Base-by-base conservation (phyloP, 2,329 filamentous ascomycete species). In the Plectosphaerella plurivora region DNA sequence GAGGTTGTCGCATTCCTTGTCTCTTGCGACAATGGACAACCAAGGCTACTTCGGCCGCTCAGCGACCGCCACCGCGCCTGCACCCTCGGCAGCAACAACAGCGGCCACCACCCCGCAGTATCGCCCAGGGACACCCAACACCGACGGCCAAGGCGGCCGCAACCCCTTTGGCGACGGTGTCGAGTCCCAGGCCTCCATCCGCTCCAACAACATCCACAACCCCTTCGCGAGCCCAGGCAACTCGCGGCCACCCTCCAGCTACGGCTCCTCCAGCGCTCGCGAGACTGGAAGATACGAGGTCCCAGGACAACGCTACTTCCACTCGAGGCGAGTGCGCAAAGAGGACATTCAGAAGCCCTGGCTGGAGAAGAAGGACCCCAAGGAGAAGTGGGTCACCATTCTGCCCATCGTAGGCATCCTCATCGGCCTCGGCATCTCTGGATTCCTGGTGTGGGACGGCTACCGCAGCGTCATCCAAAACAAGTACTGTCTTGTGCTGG, bases 371-470 rank as follows among this genome's bases (percentile, higher is more conserved):
- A 83, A 76, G 53, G 86, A 92, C 59, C 85, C 87, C 12, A 87
- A 84, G 66, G 88, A 93, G 76, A 94, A 91, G 73, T 94, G 89
- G 89, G 84, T 90, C 9, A 91, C 86, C 3, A 91, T 93, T 57
- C 79, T 95, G 53, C 89, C 89, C 3, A 64, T 91, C 42, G 65
- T 90, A 22, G 89, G 89, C 46, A 81, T 94, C 48, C 47, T 84
- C 3, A 55, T 91, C 14, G 90, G 90, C 14, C 65, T 93, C 36
- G 80, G 67, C 3, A 71, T 92, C 41, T 82, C 86, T 1, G 89
- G 78, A 1, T 82, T 92, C 61, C 70, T 94, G 45, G 75, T 94
- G 47, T 94, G 84, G 77, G 86, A 92, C 59, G 90, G 90, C 4
- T 65, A 92, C 39, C 72, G 73, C 48, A 86, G 82, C 52, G 88